These are phyloP conservation scores for Boechera retrofracta DNA, from an alignment of 345 rosid species.

Conservation along the genomic window DNA sequence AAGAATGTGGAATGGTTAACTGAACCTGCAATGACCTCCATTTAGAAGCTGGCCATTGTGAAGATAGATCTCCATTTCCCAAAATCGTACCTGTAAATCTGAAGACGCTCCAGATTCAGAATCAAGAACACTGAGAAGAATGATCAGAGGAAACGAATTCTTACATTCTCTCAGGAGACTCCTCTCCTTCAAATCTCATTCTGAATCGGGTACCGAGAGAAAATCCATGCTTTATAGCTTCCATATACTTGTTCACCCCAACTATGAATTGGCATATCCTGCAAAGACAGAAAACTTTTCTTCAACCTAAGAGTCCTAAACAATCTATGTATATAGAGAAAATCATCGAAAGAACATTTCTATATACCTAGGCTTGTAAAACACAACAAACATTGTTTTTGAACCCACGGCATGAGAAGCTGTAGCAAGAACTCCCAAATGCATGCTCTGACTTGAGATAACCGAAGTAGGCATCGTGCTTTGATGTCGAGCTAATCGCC, in stretches of 20 bases:
- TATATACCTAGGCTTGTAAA: conserved; percentile 76
- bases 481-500: conserved; percentile 62
- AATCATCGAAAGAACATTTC: conserved; percentile 44
- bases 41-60: conserved; percentile 67
- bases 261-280: conserved; percentile 80
- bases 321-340: not conserved
- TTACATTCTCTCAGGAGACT: conserved; percentile 76
- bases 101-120: conserved; percentile 23
- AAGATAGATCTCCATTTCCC: conserved; percentile 67
- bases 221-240: conserved; percentile 58
- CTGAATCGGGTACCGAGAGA: conserved; percentile 69
- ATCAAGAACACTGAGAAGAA: conserved; percentile 7
- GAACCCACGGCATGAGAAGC: conserved; percentile 73
- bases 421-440: conserved; percentile 83
- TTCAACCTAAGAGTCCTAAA: not conserved
- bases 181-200: conserved; percentile 88
- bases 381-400: conserved; percentile 64
- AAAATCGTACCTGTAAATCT: conserved; percentile 83
- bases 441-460: conserved; percentile 84
- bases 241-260: conserved; percentile 68
- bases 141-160: not conserved
- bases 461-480: conserved; percentile 68
- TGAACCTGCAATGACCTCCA: conserved; percentile 85
- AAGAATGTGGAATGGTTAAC: not conserved
- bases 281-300: conserved; percentile 5